Evolutionary conservation across 495 filamentous ascomycete genomes (phyloP), one percentile per base, ranked within the genome.

Genomic region (Viridothelium virens): DNA sequence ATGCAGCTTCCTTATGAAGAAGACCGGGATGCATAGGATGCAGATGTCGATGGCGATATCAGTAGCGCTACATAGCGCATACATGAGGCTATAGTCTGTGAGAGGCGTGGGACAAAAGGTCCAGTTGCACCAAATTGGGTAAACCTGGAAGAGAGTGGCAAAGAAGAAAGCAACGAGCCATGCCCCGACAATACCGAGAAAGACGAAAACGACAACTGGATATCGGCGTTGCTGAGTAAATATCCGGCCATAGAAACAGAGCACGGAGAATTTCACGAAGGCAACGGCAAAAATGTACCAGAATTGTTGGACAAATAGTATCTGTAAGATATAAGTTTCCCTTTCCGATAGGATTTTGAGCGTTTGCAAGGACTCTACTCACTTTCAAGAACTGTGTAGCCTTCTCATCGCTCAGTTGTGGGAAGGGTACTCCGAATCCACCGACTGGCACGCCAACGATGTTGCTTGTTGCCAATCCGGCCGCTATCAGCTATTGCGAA

Each of bases 61-160:
- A 36, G 53, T 59, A 9, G 53, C 53, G 31, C 53, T 59, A 31
- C 53, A 59, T 31, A 59, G 5, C 53, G 31, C 53, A 36, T 59
- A 59, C 53, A 59, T 59, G 53, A 59, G 53, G 53, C 53, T 59
- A 31, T 59, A 59, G 2, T 59, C 53, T 59, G 53, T 59, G 14
- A 59, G 53, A 7, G 53, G 53, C 9, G 3, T 31, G 14, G 53
- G 53, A 14, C 53, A 59, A 36, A n/a, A 33, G 53, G 53, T 59
- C 53, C 53, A 59, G 18, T 59, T 59, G 31, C 53, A 59, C 53
- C 31, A 33, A 31, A 59, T 59, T 36, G 53, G 53, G 36, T 59
- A 59, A 6, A 59, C 53, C 14, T 59, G 53, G 53, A 59, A 59
- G 18, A 59, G 53, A 10, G 53, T 59, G 31, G 14, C 53, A 36